A percentile compares a stretch with the other conserved stretches of the same genome.
phyloP scores from a whole-genome alignment of 2,329 filamentous ascomycete genomes.

The Scedosporium minutisporum region DNA sequence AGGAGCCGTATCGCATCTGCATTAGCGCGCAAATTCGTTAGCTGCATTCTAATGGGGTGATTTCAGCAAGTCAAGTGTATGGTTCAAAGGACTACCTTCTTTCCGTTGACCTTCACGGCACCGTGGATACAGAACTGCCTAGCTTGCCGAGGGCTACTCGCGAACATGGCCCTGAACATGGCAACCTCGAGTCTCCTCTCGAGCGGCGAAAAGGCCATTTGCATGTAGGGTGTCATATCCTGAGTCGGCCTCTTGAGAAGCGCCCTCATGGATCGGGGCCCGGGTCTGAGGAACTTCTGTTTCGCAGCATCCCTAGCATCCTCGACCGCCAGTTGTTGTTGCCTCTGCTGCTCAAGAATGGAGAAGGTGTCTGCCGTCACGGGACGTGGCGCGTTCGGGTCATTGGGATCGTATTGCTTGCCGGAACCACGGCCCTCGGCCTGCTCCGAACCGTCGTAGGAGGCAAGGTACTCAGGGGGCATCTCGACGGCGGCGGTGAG shows the following conservation, averaged over 20 bases:
- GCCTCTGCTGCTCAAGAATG: conserved; percentile 10
- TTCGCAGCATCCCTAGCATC: conserved; percentile 7
- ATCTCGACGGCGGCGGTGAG: conserved; percentile 79
- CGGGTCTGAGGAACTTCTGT: conserved; percentile 10
- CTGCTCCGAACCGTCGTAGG: conserved; percentile 71
- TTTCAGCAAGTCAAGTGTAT: neutral
- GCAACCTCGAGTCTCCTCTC: conserved; percentile 91
- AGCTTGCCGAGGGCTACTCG: conserved; percentile 85
- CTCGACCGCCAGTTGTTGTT: conserved; percentile 2
- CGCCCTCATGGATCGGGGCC: conserved; percentile 19
- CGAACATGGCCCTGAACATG: conserved; percentile 86
- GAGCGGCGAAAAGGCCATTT: conserved; percentile 88
- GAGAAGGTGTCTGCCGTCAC: conserved; percentile 15
- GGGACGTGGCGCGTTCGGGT: conserved; percentile 9
- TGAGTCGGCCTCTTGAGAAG: conserved; percentile 23
- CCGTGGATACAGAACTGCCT: conserved; percentile 92
- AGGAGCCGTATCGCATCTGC: conserved; percentile 85
- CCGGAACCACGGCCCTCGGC: conserved; percentile 79
- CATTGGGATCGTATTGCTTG: conserved; percentile 24
- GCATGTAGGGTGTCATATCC: conserved; percentile 74
- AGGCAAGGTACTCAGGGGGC: conserved; percentile 69
- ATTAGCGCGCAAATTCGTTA: neutral
- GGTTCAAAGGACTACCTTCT: conserved; percentile 53
- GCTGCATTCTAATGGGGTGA: neutral
- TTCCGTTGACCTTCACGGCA: conserved; percentile 89